A percentile compares a stretch with the other conserved stretches of the same genome.
Conservation (phyloP, 495 filamentous ascomycete genomes). For the Penicillium parvum region DNA sequence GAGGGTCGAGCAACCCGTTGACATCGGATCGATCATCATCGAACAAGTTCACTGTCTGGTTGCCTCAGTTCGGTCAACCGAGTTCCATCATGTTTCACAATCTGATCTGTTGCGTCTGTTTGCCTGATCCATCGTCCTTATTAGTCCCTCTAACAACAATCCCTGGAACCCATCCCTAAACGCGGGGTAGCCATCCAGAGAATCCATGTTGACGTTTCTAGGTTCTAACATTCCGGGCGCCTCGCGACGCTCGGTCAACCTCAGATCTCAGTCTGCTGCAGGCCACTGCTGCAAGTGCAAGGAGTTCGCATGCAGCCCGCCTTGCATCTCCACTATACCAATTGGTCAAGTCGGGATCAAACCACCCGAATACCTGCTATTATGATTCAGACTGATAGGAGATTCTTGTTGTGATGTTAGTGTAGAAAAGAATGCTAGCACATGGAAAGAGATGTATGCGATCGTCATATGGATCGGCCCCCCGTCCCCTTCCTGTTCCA, state of each 20-base stretch:
- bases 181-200: conserved; percentile 13
- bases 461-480: conserved; percentile 4
- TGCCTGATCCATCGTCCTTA: not conserved
- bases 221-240: conserved; percentile 15
- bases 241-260: conserved; percentile 18
- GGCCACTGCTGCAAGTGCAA: conserved; percentile 16
- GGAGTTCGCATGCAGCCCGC: conserved; percentile 24
- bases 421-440: no score
- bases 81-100: not conserved
- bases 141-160: no score
- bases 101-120: not conserved
- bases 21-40: no score
- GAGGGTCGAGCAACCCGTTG: no score
- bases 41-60: no score
- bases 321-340: conserved; percentile 20
- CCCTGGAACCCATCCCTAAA: conserved; percentile 9
- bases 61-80: no score
- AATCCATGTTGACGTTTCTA: no score
- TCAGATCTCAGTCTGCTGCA: conserved; percentile 19
- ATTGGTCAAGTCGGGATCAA: no score
- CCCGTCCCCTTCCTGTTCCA: conserved; percentile 4
- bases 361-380: no score
- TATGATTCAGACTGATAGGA: no score
- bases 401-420: no score
- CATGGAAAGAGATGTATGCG: no score